Percentiles rank a stretch among this genome's conserved stretches.
Evolutionary conservation across 2,329 filamentous ascomycete genomes (phyloP).

Genomic region (Alternaria triticimaculans): DNA sequence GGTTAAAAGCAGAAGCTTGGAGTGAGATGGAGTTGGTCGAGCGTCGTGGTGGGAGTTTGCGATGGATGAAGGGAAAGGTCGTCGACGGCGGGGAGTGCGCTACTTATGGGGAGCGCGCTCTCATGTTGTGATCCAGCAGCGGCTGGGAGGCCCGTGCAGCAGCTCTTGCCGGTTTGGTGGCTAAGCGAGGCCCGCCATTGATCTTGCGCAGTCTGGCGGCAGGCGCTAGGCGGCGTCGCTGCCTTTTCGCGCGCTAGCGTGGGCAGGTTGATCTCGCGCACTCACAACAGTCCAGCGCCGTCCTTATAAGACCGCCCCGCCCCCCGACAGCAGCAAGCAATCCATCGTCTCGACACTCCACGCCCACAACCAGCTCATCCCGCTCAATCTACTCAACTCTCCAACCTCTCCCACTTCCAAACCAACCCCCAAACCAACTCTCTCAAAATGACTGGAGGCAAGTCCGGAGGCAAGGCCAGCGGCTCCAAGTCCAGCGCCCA

Average conservation of each 20-base stretch:
- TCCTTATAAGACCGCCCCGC: constrained; percentile 51
- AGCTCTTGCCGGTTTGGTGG: constrained; percentile 31
- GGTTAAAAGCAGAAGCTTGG: constrained; percentile 15
- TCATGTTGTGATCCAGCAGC: constrained; percentile 50
- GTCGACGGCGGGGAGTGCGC: constrained; percentile 51
- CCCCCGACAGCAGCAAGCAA: constrained; percentile 49
- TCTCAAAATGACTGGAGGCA: constrained; percentile 99
- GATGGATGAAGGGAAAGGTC: constrained; percentile 49
- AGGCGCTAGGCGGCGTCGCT: constrained; percentile 23
- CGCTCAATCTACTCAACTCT: constrained; percentile 25
- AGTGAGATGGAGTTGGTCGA: constrained; percentile 31
- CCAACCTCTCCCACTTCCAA: constrained; percentile 35
- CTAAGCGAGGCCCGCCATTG: constrained; percentile 35
- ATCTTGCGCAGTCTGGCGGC: constrained; percentile 26
- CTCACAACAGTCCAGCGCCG: constrained; percentile 46
- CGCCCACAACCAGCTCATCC: constrained; percentile 37
- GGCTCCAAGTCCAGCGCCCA: constrained; percentile 95
- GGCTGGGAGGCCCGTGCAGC: constrained; percentile 41
- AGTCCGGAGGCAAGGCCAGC: constrained; percentile 99
- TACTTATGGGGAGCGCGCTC: constrained; percentile 51
- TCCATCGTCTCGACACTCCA: constrained; percentile 48
- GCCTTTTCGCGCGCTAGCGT: constrained; percentile 38
- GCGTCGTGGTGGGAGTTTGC: constrained; percentile 45
- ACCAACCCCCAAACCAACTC: constrained; percentile 43
- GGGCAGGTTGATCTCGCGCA: constrained; percentile 49